Evolutionary conservation across 2,329 filamentous ascomycete species (phyloP), one percentile per base, ranked within the genome.

Genomic region (Monilinia laxa): DNA sequence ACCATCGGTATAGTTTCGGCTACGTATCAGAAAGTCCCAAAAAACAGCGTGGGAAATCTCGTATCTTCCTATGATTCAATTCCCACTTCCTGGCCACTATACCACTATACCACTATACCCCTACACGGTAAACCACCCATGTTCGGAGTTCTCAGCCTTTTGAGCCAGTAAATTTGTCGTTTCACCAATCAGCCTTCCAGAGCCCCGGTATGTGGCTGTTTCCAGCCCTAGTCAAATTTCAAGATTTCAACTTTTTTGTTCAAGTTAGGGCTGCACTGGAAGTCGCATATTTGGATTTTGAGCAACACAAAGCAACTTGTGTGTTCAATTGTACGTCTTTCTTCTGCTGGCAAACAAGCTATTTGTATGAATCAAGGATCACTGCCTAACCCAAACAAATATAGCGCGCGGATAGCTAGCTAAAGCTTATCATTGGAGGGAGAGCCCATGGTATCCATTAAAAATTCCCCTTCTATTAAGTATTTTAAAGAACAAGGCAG

Each of bases 21-120:
- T 45, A 28, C 38, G 55, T 23, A 60, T 60, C 25, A 60, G 45
- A 51, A 60, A 18, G 11, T 60, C 45, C n/a, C 58, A 11, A 38
- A 60, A 51, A 62, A 20, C 47, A 62, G 58, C 45, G 47, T 62
- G 45, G n/a, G 58, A 62, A 62, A 62, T 51, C 58, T 62, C 58
- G 58, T 62, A 62, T 62, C 58, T 51, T 25, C 12, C 58, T 49
- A 20, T 47, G 5, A 28, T 42, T 35, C 42, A 57, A 57, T 45
- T 58, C 56, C 56, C 16, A 45, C 49, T 51, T 31, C 58, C 20
- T 60, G 57, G 35, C 6, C 20, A 20, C 57, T 35, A 4, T 45
- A 28, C 42, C 42, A 20, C 42, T 16, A 7, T 47, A 47, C 45
- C 45, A 49, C 20, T 14, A 9, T 60, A 35, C 23, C 58, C 58